Evolutionary conservation across 768 basidiomycete genomes (phyloP).

Genomic region (Suillus spraguei): DNA sequence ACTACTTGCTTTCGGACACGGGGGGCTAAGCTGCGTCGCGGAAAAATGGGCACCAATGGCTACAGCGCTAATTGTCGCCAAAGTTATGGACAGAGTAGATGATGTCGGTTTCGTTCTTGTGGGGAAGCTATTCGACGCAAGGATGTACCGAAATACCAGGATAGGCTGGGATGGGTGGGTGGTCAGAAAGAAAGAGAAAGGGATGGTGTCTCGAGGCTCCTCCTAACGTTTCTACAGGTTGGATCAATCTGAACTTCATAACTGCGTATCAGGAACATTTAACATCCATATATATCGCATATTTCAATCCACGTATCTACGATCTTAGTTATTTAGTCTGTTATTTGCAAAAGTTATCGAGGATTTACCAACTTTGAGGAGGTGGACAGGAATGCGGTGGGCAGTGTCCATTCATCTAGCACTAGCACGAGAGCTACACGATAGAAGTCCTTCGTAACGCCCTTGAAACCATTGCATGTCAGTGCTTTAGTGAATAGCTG

Average conservation of each 20-base stretch:
- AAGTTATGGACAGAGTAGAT: slow-evolving; percentile 39
- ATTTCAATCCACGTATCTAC: background rate
- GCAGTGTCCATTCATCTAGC: background rate
- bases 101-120: slow-evolving; percentile 29
- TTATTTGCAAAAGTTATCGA: background rate
- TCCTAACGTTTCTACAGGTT: background rate
- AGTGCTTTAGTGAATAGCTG: too few relatives aligned
- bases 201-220: background rate
- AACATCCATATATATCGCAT: background rate
- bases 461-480: too few relatives aligned
- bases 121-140: background rate
- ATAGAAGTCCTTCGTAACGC: too few relatives aligned
- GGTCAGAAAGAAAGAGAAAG: slow-evolving; percentile 11
- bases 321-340: background rate
- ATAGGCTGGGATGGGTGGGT: slow-evolving; percentile 51
- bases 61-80: slow-evolving; percentile 48
- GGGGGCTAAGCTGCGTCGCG: slow-evolving; percentile 40
- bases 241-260: background rate
- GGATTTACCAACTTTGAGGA: background rate
- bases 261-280: background rate
- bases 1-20: slow-evolving; percentile 50
- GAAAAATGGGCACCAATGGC: slow-evolving; percentile 53
- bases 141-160: slow-evolving; percentile 32
- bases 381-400: background rate
- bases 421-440: background rate